Conservation (phyloP, 2,329 filamentous ascomycete species). For the Cordyceps fumosorosea region DNA sequence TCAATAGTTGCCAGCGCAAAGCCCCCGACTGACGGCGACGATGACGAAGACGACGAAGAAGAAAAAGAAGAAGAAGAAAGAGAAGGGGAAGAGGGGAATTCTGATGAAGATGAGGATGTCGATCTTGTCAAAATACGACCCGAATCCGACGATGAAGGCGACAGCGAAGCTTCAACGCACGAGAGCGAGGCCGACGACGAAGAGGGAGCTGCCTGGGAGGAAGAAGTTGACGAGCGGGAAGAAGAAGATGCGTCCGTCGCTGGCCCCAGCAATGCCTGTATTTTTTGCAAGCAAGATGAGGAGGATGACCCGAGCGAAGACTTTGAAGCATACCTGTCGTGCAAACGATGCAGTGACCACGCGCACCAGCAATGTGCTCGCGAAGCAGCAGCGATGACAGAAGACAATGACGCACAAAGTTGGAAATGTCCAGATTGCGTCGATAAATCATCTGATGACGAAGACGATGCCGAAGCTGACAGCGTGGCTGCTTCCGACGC, state of each 20-base stretch:
- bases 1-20: slow-evolving; percentile 4
- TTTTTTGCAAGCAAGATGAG: slow-evolving; percentile 78
- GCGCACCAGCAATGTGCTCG: slow-evolving; percentile 23
- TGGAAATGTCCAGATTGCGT: slow-evolving; percentile 49
- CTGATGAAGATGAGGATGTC: slow-evolving; percentile 45
- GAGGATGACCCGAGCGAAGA: slow-evolving; percentile 76
- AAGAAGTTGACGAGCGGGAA: slow-evolving; percentile 48
- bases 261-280: slow-evolving; percentile 43
- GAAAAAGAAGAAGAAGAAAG: slow-evolving; percentile 8
- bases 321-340: slow-evolving; percentile 72
- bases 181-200: slow-evolving; percentile 35
- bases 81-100: slow-evolving; percentile 22
- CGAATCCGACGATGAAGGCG: slow-evolving; percentile 38
- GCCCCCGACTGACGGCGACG: slow-evolving; percentile 14
- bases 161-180: slow-evolving; percentile 28
- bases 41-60: slow-evolving; percentile 26
- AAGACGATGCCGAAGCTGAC: slow-evolving; percentile 26
- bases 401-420: slow-evolving; percentile 24
- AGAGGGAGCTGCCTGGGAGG: slow-evolving; percentile 41
- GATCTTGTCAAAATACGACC: slow-evolving; percentile 50
- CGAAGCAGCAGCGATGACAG: slow-evolving; percentile 5
- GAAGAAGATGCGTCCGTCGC: slow-evolving; percentile 40
- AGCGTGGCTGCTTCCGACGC: slow-evolving; percentile 3
- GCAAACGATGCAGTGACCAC: slow-evolving; percentile 72
- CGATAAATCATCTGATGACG: slow-evolving; percentile 24